Base-by-base conservation (phyloP, 345 rosid genomes). In the Populus alba region DNA sequence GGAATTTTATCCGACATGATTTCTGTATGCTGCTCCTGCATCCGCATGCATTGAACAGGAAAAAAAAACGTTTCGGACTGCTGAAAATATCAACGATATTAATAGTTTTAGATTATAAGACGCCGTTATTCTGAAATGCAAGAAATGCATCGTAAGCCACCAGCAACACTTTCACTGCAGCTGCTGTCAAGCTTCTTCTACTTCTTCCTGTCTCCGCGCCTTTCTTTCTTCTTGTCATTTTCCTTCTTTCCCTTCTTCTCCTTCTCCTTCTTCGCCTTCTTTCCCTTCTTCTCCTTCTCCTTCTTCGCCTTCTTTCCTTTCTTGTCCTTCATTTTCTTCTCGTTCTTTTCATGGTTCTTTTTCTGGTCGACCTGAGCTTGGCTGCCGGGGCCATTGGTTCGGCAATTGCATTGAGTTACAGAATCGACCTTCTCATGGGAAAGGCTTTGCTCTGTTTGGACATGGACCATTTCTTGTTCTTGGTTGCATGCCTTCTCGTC, bases 321-420 rank as follows among this genome's bases (percentile, higher is more conserved):
- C 25, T 71, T 71, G 12, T 68, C 68, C 39, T 78, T 78, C n/a
- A 65, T 59, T 6, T 73, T 72, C 18, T 71, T 78, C 53, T 72
- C 59, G 23, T 68, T 31, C 35, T 73, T 73, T 23, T 23, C 20
- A 5, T 8, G 49, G 62, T 27, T 70, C 43, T 74, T 53, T 2
- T 20, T 68, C 25, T 25, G 33, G 38, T 41, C 17, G 18, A 22
- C 70, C 0, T 62, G 57, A 33, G 7, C 31, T 20, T 74, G 77
- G 35, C 72, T 45, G 51, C 11, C 5, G 16, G 16, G 51, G 17
- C 51, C 51, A 27, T 12, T 65, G 68, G 45, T 43, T 31, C 20
- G 65, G 45, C 13, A 23, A 3, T 33, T 11, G 57, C 31, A n/a
- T 7, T 74, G 68, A 74, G 68, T 25, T 41, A 23, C 10, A 1